Conservation (phyloP, 352 stramenopile species). For the Globisporangium nodosum region DNA sequence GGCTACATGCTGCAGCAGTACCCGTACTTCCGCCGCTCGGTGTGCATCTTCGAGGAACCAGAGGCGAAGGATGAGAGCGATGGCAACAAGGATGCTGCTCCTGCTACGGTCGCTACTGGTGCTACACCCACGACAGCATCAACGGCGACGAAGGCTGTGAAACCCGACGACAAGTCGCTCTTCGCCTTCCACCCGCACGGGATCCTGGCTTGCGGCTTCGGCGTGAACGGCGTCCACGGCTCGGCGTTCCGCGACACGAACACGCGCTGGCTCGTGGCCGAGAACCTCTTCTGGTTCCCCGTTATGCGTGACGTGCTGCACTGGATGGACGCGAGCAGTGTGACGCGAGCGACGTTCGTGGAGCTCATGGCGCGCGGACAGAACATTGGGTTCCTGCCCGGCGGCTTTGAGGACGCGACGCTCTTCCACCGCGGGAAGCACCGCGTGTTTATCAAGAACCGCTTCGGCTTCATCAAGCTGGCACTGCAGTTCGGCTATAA, state of each 20-base stretch:
- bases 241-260: slow-evolving; percentile 35
- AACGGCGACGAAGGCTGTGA: not conserved
- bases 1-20: slow-evolving; percentile 21
- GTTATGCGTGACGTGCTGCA: slow-evolving; percentile 55
- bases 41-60: slow-evolving; percentile 27
- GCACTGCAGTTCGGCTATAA: slow-evolving; percentile 89
- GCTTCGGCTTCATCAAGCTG: slow-evolving; percentile 92
- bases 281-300: slow-evolving; percentile 69
- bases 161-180: slow-evolving; percentile 33
- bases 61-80: not conserved
- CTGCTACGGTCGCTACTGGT: not conserved
- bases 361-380: slow-evolving; percentile 40
- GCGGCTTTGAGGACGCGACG: slow-evolving; percentile 94
- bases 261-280: slow-evolving; percentile 56
- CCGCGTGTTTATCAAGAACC: slow-evolving; percentile 88
- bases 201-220: slow-evolving; percentile 48
- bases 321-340: slow-evolving; percentile 58
- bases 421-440: slow-evolving; percentile 79
- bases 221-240: slow-evolving; percentile 49
- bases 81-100: no score
- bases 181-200: slow-evolving; percentile 68
- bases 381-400: slow-evolving; percentile 84
- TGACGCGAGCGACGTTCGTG: slow-evolving; percentile 39
- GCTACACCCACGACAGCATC: no score
- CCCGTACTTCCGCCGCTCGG: slow-evolving; percentile 32